Evolutionary conservation across 306 rosid species (phyloP), one percentile per base, ranked within the genome.

Genomic region (Dicorynia guianensis): DNA sequence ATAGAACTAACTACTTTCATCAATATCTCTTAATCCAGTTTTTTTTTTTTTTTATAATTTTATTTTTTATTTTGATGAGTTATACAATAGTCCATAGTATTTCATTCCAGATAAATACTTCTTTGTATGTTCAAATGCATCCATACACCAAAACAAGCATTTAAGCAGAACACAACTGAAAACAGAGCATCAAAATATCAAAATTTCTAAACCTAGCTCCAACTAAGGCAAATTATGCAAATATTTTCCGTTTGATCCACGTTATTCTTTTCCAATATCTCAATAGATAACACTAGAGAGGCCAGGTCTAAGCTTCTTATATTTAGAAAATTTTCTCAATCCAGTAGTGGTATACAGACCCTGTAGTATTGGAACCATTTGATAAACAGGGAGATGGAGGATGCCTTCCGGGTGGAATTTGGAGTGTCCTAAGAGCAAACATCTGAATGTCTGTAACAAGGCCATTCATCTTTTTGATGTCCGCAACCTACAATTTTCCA

Each of bases 401-500:
- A 52, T 90, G 98, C 84, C 91, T 93, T 76, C 93, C 96, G 43
- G 86, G 87, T 17, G 96, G 98, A 63, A 93, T 90, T 71, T 76
- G 87, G 39, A 90, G 88, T 78, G 86, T 79, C 60, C 81, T 87
- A 9, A 87, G 91, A 49, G 89, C 98, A 87, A 93, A 93, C 98
- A 93, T 93, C 60, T 93, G 98, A 69, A 74, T 80, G 71, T 93
- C 97, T 14, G 96, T 87, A 38, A 88, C 92, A 7, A 93, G 87
- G 17, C 91, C 89, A 73, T 93, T 93, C 84, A 88, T 63, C 84
- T 85, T 90, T 80, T 76, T 93, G 5, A 93, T 90, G 60, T 88
- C 98, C 0, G 94, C 81, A 39, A 93, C 94, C 98, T 92, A 44
- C 43, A 71, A 48, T 25, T 46, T 52, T 68, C 15, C 55, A 63